phyloP scores from a whole-genome alignment of 1,284 basidiomycete genomes.

The Bjerkandera adusta region DNA sequence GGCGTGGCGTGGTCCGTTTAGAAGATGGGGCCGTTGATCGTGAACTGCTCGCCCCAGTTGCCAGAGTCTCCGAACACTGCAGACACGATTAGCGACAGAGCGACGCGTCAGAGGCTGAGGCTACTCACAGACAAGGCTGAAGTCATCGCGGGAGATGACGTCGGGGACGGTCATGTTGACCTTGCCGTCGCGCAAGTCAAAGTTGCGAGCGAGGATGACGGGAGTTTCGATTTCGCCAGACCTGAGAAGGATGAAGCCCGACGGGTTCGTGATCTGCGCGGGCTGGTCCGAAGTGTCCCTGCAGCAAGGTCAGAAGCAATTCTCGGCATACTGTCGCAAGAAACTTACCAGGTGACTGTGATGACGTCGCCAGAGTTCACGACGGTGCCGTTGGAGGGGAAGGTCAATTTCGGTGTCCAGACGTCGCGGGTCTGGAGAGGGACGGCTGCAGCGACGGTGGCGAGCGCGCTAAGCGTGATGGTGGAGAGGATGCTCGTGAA shows the following conservation, averaged over 20 bases:
- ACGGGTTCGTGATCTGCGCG: constrained; percentile 40
- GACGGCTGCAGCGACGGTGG: constrained; percentile 5
- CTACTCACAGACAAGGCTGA: constrained; percentile 44
- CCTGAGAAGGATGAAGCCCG: constrained; percentile 38
- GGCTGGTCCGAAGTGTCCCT: constrained; percentile 40
- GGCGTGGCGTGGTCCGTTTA: background rate
- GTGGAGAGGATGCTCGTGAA: constrained; percentile 11
- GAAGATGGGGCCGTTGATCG: constrained; percentile 10
- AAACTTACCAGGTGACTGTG: constrained; percentile 38
- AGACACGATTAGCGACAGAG: too few species aligned
- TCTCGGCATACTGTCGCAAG: background rate
- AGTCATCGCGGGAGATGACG: constrained; percentile 36
- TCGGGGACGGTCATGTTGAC: constrained; percentile 38
- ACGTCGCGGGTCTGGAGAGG: constrained; percentile 8
- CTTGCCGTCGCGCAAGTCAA: constrained; percentile 36
- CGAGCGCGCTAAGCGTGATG: constrained; percentile 1
- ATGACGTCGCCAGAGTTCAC: constrained; percentile 7
- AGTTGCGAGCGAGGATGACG: constrained; percentile 40
- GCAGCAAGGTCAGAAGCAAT: constrained; percentile 3
- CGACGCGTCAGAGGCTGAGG: too few species aligned
- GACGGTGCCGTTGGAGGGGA: constrained; percentile 5
- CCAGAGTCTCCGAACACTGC: constrained; percentile 17
- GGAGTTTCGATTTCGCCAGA: constrained; percentile 29
- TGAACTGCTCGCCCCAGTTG: constrained; percentile 12
- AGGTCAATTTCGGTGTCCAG: constrained; percentile 10